Evolutionary conservation across 2,329 filamentous ascomycete species (phyloP).

Genomic region (Hortaea sp.): DNA sequence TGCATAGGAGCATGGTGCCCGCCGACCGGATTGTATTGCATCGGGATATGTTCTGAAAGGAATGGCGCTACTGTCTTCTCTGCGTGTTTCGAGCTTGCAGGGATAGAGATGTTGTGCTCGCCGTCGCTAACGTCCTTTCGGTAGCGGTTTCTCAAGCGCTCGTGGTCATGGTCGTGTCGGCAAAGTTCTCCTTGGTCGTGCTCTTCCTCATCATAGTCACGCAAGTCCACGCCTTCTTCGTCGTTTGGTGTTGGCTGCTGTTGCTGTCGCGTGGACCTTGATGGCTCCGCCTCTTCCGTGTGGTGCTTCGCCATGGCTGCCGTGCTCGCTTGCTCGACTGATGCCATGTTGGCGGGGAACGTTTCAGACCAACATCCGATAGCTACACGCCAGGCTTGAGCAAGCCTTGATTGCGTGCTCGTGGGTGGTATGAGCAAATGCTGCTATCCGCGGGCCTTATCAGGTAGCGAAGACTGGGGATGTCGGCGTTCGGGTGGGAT

Average conservation of each 20-base stretch:
- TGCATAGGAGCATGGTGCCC: conserved; percentile 3
- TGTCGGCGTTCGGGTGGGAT: no score
- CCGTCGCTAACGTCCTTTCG: conserved; percentile 12
- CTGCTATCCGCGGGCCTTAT: not conserved
- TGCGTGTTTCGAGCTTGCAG: conserved; percentile 50
- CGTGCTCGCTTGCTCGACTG: conserved; percentile 8
- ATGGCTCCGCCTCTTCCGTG: not conserved
- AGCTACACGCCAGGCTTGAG: not conserved
- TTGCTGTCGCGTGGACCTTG: not conserved
- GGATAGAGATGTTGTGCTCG: conserved; percentile 29
- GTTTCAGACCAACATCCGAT: not conserved
- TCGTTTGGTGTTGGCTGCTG: conserved; percentile 10
- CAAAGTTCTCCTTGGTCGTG: conserved; percentile 14
- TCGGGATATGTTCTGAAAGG: conserved; percentile 80
- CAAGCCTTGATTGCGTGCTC: not conserved
- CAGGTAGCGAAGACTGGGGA: not conserved
- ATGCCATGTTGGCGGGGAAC: conserved; percentile 5
- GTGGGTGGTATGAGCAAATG: not conserved
- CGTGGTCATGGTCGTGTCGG: conserved; percentile 25
- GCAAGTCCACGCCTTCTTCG: conserved; percentile 1
- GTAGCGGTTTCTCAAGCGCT: conserved; percentile 18
- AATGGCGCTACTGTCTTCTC: conserved; percentile 77
- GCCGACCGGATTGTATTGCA: conserved; percentile 72
- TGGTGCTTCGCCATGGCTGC: not conserved
- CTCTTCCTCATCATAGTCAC: not conserved